Base-by-base conservation (phyloP, 495 filamentous ascomycete species). In the Podospora anserina region DNA sequence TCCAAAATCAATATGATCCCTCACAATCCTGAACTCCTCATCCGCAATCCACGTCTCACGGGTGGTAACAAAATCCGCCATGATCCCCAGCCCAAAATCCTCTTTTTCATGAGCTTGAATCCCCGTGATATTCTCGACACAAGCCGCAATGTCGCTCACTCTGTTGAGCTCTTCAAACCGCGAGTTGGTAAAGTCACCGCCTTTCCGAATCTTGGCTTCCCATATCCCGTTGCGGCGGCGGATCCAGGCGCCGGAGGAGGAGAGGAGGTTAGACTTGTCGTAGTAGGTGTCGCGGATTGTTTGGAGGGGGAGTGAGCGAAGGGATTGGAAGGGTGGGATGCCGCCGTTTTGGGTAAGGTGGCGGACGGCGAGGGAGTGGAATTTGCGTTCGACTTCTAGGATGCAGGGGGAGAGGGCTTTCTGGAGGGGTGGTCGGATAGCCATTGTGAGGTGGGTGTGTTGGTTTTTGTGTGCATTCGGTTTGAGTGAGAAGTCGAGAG, bases 341-440 rank as follows among this genome's bases (percentile, higher is more conserved):
- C 75, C 69, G 28, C 65, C 67, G 67, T 71, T 5, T 18, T 61
- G 20, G 2, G 59, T 61, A 13, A 61, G 23, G 9, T 61, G 59
- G 18, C 4, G 59, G 59, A 77, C 57, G 39, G 71, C 67, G 11
- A 69, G 61, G 64, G 69, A 68, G 66, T 67, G 73, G 68, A 77
- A 80, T 64, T 81, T 81, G 63, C 74, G 76, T 68, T 81, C 78
- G 58, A 81, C 74, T 71, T 80, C 79, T 58, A 81, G 18, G 59
- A 61, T 28, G 59, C 59, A 61, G 26, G 56, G 23, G 7, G 56
- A n/a, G 18, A 27, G 20, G 56, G 19, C 19, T n/a, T 49, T 49
- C 7, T 11, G 39, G 9, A 49, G 7, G 15, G 9, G 9, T 49
- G 9, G 39, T 0, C 39, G 39, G 39, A 49, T 13, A 3, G 39